Evolutionary conservation across 805 yeast genomes (phyloP).

Genomic region (Saturnispora halmiae): DNA sequence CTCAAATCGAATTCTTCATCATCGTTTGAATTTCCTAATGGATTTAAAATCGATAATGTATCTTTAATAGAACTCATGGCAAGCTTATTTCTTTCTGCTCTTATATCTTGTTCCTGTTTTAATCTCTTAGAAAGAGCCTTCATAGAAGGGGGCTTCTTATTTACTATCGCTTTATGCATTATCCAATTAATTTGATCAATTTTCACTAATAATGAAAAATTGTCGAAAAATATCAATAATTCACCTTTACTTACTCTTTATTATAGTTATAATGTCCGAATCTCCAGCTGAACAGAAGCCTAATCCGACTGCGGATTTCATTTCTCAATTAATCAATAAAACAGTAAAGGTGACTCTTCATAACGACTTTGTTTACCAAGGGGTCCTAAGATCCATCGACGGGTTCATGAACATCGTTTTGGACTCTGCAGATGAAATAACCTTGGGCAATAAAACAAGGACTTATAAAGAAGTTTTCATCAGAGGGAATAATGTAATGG

Average conservation of each 20-base stretch:
- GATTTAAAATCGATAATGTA: constrained; percentile 28
- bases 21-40: constrained; percentile 23
- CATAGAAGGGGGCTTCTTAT: constrained; percentile 4
- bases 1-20: constrained; percentile 26
- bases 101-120: constrained; percentile 23
- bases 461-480: constrained; percentile 72
- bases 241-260: no score
- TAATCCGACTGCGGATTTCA: constrained; percentile 35
- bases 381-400: constrained; percentile 66
- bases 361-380: constrained; percentile 80
- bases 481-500: constrained; percentile 78
- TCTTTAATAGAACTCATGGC: constrained; percentile 35
- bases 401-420: constrained; percentile 95
- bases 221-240: no score
- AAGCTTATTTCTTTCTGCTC: constrained; percentile 27
- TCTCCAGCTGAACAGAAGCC: not conserved
- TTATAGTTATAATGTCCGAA: no score
- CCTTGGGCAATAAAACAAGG: constrained; percentile 39
- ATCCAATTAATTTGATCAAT: not conserved
- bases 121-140: constrained; percentile 17
- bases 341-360: constrained; percentile 74
- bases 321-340: constrained; percentile 70
- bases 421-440: constrained; percentile 63
- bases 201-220: no score
- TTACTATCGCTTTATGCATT: not conserved